Conservation (phyloP, 352 stramenopile genomes). For the Hyaloperonospora brassicae region DNA sequence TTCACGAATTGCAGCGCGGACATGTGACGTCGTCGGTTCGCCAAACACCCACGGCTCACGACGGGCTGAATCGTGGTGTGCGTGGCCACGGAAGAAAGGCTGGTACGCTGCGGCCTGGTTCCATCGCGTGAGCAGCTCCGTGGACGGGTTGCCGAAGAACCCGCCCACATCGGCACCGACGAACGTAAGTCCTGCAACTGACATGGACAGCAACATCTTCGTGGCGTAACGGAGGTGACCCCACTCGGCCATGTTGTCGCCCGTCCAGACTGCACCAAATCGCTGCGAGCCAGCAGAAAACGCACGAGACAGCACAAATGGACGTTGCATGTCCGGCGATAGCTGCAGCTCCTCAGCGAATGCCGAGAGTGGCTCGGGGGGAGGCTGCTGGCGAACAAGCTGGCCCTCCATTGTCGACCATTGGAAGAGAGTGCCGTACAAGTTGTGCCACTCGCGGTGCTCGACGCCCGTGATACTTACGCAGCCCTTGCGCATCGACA, state of each 20-base stretch:
- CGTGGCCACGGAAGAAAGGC: constrained; percentile 98
- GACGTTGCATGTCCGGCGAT: constrained; percentile 65
- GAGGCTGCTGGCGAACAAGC: constrained; percentile 57
- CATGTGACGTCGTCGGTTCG: constrained; percentile 84
- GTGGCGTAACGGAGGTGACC: constrained; percentile 91
- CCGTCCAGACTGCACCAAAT: constrained; percentile 97
- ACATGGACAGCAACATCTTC: constrained; percentile 97
- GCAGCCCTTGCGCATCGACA: constrained; percentile 96
- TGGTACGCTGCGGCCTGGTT: constrained; percentile 94
- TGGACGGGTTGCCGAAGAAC: constrained; percentile 97
- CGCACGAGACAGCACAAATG: constrained; percentile 95
- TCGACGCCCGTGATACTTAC: constrained; percentile 90
- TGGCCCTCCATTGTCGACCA: constrained; percentile 92
- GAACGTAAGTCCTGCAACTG: constrained; percentile 93
- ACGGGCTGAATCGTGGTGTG: constrained; percentile 97
- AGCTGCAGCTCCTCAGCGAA: constrained; percentile 40
- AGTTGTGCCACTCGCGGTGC: constrained; percentile 99
- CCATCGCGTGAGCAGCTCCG: constrained; percentile 95
- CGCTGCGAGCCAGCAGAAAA: constrained; percentile 98
- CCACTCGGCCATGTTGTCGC: constrained; percentile 96
- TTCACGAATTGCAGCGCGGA: constrained; percentile 89
- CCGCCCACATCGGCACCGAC: constrained; percentile 96
- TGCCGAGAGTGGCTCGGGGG: constrained; percentile 24
- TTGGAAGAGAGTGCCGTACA: constrained; percentile 99
- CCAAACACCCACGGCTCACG: constrained; percentile 98